Percentiles rank a stretch among this genome's conserved stretches.
These are phyloP conservation scores for Lactarius sanguifluus DNA, from an alignment of 768 basidiomycete genomes.

Conservation along the genomic window DNA sequence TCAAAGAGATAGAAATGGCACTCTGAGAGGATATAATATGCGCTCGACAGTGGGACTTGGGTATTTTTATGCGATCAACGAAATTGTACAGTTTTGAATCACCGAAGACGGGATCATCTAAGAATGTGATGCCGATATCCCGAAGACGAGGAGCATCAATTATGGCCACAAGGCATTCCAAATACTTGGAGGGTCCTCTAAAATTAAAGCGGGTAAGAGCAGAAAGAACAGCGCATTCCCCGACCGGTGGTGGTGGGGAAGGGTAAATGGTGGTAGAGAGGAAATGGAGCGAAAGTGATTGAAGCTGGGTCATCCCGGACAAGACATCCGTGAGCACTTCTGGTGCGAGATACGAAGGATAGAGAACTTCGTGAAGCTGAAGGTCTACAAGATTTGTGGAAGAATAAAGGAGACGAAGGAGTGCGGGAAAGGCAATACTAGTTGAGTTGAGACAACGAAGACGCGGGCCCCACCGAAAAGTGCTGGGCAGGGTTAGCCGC, in stretches of 20 bases:
- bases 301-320: not conserved
- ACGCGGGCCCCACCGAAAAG: not conserved
- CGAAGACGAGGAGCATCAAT: not conserved
- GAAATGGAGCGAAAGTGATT: not conserved
- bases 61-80: not conserved
- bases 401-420: not conserved
- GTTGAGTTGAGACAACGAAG: not conserved
- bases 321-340: not conserved
- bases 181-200: not conserved
- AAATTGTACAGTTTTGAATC: not conserved
- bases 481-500: not conserved
- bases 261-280: not conserved
- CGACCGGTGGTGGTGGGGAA: no score
- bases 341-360: not conserved
- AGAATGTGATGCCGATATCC: not conserved
- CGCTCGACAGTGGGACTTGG: not conserved
- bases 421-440: not conserved
- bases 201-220: not conserved
- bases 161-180: not conserved
- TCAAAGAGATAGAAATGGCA: not conserved
- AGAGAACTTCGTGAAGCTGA: not conserved
- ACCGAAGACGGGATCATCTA: not conserved
- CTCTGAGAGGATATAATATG: not conserved
- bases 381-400: not conserved
- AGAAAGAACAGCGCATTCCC: not conserved